Evolutionary conservation across 2,329 filamentous ascomycete species (phyloP), one percentile per base, ranked within the genome.

Genomic region (Calonectria pteridis): DNA sequence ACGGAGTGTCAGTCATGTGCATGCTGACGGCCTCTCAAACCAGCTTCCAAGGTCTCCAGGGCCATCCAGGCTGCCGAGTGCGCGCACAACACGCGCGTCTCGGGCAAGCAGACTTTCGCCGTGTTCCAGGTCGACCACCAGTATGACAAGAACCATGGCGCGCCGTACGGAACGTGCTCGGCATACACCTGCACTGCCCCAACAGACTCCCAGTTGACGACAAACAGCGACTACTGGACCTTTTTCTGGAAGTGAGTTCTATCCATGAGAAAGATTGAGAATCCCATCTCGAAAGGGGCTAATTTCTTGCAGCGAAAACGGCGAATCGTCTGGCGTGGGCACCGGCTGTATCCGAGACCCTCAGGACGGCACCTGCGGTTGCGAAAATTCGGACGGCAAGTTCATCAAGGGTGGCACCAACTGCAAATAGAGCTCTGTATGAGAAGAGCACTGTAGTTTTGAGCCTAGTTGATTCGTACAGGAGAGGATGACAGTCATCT

Each of bases 11-110:
- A 18, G 14, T 28, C 33, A 18, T 46, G 11, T 26, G 14, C 11
- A 13, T 35, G 16, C 58, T 37, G 1, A 4, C 1, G 23, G 16
- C 18, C 35, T 62, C 16, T 13, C 20, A 20, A 13, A 40, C 18
- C 14, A 79, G 78, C 78, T n/a, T 63, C 78, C 49, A 80, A 80
- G 53, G 70, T 66, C 46, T 79, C 78, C 20, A 75, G 73, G 5
- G 78, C 77, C 7, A 80, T 80, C 26, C 78, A 80, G 66, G 78
- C 78, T 0, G 78, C 78, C 46, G 78, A 80, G 50, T 80, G 78
- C 20, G 76, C 78, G 2, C 71, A 79, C 68, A 80, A 80, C 72
- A 80, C 78, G 6, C 78, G 78, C 2, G 78, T 80, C n/a, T 74
- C 74, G 1, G 78, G 77, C 63, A 70, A 73, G 18, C 78, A 80